phyloP scores from a whole-genome alignment of 2,329 filamentous ascomycete genomes.

The Chlorencoelia australis region DNA sequence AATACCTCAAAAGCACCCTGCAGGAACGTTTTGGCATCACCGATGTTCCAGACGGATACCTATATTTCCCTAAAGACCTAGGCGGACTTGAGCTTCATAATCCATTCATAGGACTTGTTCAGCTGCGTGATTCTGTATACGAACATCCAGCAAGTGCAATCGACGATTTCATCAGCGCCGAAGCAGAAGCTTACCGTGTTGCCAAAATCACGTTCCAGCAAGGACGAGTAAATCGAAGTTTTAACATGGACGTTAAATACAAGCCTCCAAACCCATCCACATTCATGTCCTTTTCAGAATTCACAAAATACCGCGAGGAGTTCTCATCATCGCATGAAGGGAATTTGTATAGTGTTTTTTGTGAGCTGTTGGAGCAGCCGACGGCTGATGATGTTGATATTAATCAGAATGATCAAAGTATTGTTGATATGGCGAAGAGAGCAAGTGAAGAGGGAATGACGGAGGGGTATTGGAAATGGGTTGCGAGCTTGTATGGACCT shows the following conservation, averaged over 20 bases:
- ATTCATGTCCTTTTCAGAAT: constrained; percentile 34
- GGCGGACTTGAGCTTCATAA: constrained; percentile 34
- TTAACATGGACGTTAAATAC: neutral
- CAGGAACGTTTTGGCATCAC: constrained; percentile 36
- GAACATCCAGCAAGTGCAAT: constrained; percentile 20
- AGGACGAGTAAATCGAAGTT: neutral
- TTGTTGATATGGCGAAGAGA: constrained; percentile 2
- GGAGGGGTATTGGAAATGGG: constrained; percentile 30
- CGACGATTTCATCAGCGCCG: constrained; percentile 24
- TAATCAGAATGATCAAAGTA: constrained; percentile 8
- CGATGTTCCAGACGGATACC: constrained; percentile 32
- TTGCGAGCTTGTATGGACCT: constrained; percentile 29
- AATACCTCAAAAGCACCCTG: constrained; percentile 39
- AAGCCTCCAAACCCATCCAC: constrained; percentile 1
- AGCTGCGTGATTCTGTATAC: constrained; percentile 20
- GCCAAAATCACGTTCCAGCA: constrained; percentile 28
- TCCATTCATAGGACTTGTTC: constrained; percentile 30
- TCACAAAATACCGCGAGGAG: constrained; percentile 27
- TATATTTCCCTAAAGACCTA: constrained; percentile 31
- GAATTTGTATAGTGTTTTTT: constrained; percentile 20
- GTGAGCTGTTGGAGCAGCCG: constrained; percentile 24
- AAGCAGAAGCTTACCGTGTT: constrained; percentile 27
- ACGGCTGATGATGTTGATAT: constrained; percentile 20
- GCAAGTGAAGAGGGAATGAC: constrained; percentile 7
- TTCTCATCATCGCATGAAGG: constrained; percentile 17